A percentile compares a stretch with the other conserved stretches of the same genome.
These are phyloP conservation scores for Peribolospora kevripleyi DNA, from an alignment of 768 basidiomycete species.

Conservation along the genomic window DNA sequence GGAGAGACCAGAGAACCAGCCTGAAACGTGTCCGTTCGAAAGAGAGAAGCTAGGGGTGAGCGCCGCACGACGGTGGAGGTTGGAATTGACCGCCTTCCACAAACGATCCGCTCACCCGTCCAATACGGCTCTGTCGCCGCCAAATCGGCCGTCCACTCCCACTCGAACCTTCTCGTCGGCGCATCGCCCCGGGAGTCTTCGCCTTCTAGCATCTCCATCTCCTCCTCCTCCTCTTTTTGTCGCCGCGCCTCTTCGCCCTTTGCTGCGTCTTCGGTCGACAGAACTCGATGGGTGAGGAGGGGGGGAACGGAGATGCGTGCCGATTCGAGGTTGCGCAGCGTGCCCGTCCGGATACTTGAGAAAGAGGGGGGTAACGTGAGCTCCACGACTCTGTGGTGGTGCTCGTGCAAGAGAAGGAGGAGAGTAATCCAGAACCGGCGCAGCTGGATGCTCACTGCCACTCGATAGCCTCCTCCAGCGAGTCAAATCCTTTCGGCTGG, in stretches of 20 bases:
- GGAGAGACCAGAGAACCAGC: conserved; percentile 75
- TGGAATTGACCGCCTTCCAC: background rate
- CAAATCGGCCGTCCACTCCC: conserved; percentile 64
- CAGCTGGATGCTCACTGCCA: conserved; percentile 55
- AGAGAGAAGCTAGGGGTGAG: background rate
- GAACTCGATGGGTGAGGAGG: conserved; percentile 27
- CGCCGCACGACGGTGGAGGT: conserved; percentile 12
- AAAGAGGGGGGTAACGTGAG: background rate
- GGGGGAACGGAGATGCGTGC: conserved; percentile 75
- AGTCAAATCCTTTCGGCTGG: conserved; percentile 64
- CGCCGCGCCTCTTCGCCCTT: no score
- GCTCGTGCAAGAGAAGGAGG: background rate
- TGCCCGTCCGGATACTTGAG: conserved; percentile 48
- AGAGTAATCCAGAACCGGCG: conserved; percentile 6
- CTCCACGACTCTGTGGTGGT: background rate
- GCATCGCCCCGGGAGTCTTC: conserved; percentile 2
- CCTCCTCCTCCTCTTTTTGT: no score
- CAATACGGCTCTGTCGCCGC: conserved; percentile 69
- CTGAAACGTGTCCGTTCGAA: conserved; percentile 22
- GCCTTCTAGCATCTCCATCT: no score
- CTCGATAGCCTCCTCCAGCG: conserved; percentile 58
- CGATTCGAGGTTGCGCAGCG: conserved; percentile 55
- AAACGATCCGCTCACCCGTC: conserved; percentile 30
- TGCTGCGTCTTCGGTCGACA: no score
- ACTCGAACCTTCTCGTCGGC: conserved; percentile 22